Percentiles rank a stretch among this genome's conserved stretches.
phyloP scores from a whole-genome alignment of 2,329 filamentous ascomycete genomes.

The Fusarium sp. region DNA sequence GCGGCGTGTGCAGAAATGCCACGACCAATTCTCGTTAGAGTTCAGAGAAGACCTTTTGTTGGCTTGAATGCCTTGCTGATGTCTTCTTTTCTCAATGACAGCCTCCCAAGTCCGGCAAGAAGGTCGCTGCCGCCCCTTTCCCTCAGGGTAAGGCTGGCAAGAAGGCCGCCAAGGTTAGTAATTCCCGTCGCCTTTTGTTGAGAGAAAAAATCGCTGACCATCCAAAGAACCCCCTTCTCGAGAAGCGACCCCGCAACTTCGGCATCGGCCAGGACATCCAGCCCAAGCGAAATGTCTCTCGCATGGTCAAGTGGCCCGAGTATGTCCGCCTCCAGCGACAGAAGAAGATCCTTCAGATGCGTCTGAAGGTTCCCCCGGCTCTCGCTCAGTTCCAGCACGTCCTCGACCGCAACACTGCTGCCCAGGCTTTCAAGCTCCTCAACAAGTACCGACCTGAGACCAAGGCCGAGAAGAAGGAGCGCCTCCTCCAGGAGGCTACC shows the following conservation, averaged over 20 bases:
- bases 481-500: conserved; percentile 96
- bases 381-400: conserved; percentile 98
- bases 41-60: conserved; percentile 82
- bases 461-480: conserved; percentile 99
- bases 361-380: conserved; percentile 97
- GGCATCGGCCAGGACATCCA: conserved; percentile 99
- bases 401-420: conserved; percentile 95
- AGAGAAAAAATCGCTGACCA: neutral
- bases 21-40: conserved; percentile 82
- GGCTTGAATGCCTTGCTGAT: conserved; percentile 89
- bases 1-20: conserved; percentile 65
- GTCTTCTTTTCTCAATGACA: conserved; percentile 99
- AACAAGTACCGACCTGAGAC: conserved; percentile 99
- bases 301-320: conserved; percentile 99
- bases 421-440: conserved; percentile 98
- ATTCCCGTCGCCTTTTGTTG: neutral
- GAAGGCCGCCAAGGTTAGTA: conserved; percentile 95
- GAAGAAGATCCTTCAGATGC: conserved; percentile 95
- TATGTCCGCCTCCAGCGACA: conserved; percentile 98
- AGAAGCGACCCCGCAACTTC: conserved; percentile 98
- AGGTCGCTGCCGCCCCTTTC: conserved; percentile 96
- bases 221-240: conserved; percentile 96
- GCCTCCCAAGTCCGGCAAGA: conserved; percentile 98
- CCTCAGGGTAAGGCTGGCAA: conserved; percentile 93
- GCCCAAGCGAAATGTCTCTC: conserved; percentile 92